Base-by-base conservation (phyloP, 2,329 filamentous ascomycete genomes). In the Hypoxylon sp. region DNA sequence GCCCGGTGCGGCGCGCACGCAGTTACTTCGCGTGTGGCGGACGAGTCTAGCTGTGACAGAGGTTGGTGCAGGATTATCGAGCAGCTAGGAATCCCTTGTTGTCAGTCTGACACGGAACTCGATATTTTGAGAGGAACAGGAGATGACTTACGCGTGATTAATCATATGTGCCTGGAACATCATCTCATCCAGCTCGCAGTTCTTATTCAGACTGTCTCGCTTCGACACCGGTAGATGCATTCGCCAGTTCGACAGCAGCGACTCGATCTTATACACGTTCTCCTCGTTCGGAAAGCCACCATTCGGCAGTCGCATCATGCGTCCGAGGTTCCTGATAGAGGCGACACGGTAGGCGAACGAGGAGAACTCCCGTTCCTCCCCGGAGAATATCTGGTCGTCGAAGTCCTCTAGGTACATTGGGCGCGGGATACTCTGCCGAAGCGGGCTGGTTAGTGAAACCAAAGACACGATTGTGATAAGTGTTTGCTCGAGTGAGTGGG, bases 131-230 rank as follows among this genome's bases (percentile, higher is more conserved):
- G 30, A 34, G 13, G 8, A 28, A 8, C 5, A n/a, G 44, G 32
- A 22, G 20, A 26, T 8, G 3, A 77, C 81, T 71, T 75, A 83
- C 81, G 84, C 84, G 65, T 87, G 79, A 30, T 80, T 84, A 71
- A 97, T 91, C 87, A 96, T 94, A 66, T 92, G 90, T 0, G 92
- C 93, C 75, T 96, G 92, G 79, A 97, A 97, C 77, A 97, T 89
- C 85, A 97, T 90, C 78, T 97, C 92, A 74, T 97, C 94, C 10
- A 94, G 82, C 55, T 87, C 84, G 30, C 92, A 89, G 69, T 90
- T 87, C 65, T 86, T 85, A 62, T 87, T 85, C 55, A 96, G 80
- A 15, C 91, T 83, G 64, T 92, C 86, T 57, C 84, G 83, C 78
- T 96, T 96, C 13, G 83, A 83, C 15, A 84, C 81, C 0, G 94